phyloP scores from a whole-genome alignment of 129 eudicot genomes.

The Tanacetum coccineum region DNA sequence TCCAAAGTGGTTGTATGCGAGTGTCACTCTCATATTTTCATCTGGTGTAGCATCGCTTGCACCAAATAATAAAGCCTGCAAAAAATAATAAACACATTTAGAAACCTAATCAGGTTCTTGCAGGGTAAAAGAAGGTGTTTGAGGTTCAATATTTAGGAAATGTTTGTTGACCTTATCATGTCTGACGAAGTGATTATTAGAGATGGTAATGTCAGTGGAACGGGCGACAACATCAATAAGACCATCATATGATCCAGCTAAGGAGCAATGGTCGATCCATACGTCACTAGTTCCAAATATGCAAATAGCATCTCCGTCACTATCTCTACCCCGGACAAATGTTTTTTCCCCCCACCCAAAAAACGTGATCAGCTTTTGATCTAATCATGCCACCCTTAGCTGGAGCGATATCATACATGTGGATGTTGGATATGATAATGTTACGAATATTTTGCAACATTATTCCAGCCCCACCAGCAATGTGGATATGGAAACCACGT shows the following conservation, averaged over 20 bases:
- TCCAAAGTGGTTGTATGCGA: conserved; percentile 82
- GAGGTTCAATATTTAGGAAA: neutral
- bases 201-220: conserved; percentile 74
- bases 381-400: conserved; percentile 64
- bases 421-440: conserved; percentile 52
- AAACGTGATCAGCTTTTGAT: conserved; percentile 43
- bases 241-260: conserved; percentile 50
- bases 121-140: neutral
- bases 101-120: neutral
- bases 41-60: conserved; percentile 58
- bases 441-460: conserved; percentile 54
- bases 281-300: conserved; percentile 49
- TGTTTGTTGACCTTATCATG: conserved; percentile 50
- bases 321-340: conserved; percentile 64
- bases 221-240: conserved; percentile 62
- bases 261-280: conserved; percentile 87
- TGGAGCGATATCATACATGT: conserved; percentile 41
- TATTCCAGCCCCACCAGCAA: conserved; percentile 70
- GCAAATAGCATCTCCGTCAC: conserved; percentile 86
- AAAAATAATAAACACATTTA: neutral
- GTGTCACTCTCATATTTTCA: conserved; percentile 51
- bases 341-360: too few species aligned
- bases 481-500: conserved; percentile 59
- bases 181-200: conserved; percentile 71
- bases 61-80: conserved; percentile 76